Conservation (phyloP, 306 rosid species). For the Psophocarpus tetragonolobus region DNA sequence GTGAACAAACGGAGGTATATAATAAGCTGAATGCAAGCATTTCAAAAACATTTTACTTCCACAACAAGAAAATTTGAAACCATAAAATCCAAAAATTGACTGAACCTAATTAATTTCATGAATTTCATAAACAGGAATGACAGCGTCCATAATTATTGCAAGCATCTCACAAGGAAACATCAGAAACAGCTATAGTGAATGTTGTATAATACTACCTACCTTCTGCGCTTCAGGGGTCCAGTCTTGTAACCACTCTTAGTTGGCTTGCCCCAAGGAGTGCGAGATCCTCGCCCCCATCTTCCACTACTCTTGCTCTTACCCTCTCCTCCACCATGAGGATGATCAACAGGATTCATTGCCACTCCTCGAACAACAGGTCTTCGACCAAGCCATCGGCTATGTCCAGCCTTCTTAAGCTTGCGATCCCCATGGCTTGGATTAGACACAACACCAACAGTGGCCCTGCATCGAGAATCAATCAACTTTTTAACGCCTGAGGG, state of each 20-base stretch:
- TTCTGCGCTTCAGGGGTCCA: conserved; percentile 67
- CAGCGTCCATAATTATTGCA: conserved; percentile 31
- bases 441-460: conserved; percentile 77
- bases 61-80: background rate
- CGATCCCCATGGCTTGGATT: conserved; percentile 69
- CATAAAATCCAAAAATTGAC: conserved; percentile 28
- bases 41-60: background rate
- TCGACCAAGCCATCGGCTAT: conserved; percentile 75
- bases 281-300: conserved; percentile 51
- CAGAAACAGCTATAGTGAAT: conserved; percentile 15
- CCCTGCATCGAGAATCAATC: conserved; percentile 73
- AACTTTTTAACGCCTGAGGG: conserved; percentile 72
- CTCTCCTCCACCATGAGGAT: conserved; percentile 94
- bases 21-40: conserved; percentile 4
- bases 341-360: conserved; percentile 89
- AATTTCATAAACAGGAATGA: conserved; percentile 10
- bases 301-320: conserved; percentile 85
- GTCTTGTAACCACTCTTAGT: conserved; percentile 81
- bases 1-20: background rate
- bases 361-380: conserved; percentile 84
- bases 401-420: conserved; percentile 84
- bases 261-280: conserved; percentile 88
- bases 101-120: conserved; percentile 12
- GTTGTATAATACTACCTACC: conserved; percentile 16
- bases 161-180: conserved; percentile 10